phyloP scores from a whole-genome alignment of 495 filamentous ascomycete species.

The Neurospora terricola region DNA sequence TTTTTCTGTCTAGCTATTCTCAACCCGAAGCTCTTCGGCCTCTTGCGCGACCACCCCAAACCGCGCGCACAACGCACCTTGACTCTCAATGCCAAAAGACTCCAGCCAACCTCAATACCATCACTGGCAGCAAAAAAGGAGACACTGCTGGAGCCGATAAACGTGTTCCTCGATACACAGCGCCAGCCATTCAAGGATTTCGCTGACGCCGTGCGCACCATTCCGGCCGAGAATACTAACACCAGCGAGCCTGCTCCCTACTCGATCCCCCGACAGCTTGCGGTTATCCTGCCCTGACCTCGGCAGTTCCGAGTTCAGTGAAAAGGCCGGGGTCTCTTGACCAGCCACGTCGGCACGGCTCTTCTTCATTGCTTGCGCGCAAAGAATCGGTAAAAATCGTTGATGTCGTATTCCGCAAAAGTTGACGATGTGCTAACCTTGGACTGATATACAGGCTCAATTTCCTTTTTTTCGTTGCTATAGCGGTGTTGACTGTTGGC shows the following conservation, averaged over 20 bases:
- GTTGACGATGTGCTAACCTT: too few relatives aligned
- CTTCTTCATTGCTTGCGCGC: too few relatives aligned
- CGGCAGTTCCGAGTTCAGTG: too few relatives aligned
- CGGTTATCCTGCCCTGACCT: too few relatives aligned
- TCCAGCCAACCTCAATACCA: slow-evolving; percentile 76
- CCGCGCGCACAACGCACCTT: slow-evolving; percentile 80
- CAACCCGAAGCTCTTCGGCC: slow-evolving; percentile 77
- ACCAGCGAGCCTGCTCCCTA: slow-evolving; percentile 72
- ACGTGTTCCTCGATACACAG: slow-evolving; percentile 54
- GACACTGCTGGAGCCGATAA: slow-evolving; percentile 98
- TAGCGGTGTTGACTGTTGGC: too few relatives aligned
- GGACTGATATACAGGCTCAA: too few relatives aligned
- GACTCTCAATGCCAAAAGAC: slow-evolving; percentile 91
- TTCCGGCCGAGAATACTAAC: slow-evolving; percentile 56
- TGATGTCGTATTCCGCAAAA: too few relatives aligned
- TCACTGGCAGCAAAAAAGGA: slow-evolving; percentile 77
- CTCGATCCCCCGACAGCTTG: slow-evolving; percentile 54
- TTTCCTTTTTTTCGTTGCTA: too few relatives aligned
- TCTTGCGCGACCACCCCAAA: slow-evolving; percentile 78
- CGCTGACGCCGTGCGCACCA: slow-evolving; percentile 74
- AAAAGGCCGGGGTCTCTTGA: too few relatives aligned
- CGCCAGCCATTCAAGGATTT: slow-evolving; percentile 74
- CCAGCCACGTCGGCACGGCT: too few relatives aligned
- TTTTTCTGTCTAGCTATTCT: too few relatives aligned
- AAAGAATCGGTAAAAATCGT: too few relatives aligned